phyloP scores from a whole-genome alignment of 192 early-diverging fungal genomes.

The Mortierella alpina region DNA sequence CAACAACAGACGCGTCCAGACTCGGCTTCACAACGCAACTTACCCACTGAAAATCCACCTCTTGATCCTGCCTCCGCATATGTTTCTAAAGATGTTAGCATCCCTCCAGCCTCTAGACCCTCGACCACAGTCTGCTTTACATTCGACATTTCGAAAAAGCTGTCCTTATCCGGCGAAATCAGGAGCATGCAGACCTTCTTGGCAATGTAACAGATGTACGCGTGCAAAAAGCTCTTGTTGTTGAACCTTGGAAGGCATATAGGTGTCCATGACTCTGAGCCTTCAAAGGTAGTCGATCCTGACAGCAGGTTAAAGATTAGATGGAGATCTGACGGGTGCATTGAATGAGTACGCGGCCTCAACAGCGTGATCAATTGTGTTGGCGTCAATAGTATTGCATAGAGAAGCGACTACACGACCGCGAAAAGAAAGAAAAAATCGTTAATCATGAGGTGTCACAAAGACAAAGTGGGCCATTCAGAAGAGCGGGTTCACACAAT shows the following conservation, averaged over 20 bases:
- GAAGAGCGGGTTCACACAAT: background rate
- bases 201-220: slow-evolving; percentile 85
- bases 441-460: background rate
- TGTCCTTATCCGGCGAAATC: slow-evolving; percentile 83
- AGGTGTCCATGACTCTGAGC: slow-evolving; percentile 93
- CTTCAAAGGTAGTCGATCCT: slow-evolving; percentile 77
- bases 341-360: slow-evolving; percentile 77
- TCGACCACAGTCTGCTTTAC: slow-evolving; percentile 75
- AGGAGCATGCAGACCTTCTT: slow-evolving; percentile 78
- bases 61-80: slow-evolving; percentile 37
- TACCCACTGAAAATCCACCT: slow-evolving; percentile 51
- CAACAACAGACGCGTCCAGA: background rate
- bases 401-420: slow-evolving; percentile 67
- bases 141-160: slow-evolving; percentile 83
- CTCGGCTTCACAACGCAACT: background rate
- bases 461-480: no score
- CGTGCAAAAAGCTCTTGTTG: slow-evolving; percentile 86
- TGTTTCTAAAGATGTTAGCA: slow-evolving; percentile 28
- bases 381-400: slow-evolving; percentile 82
- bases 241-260: slow-evolving; percentile 95
- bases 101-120: slow-evolving; percentile 49
- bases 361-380: slow-evolving; percentile 81
- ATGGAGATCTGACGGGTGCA: slow-evolving; percentile 86
- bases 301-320: slow-evolving; percentile 85
- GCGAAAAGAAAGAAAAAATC: background rate